phyloP scores from a whole-genome alignment of 2,329 filamentous ascomycete species.

The Hypomyces perniciosus region DNA sequence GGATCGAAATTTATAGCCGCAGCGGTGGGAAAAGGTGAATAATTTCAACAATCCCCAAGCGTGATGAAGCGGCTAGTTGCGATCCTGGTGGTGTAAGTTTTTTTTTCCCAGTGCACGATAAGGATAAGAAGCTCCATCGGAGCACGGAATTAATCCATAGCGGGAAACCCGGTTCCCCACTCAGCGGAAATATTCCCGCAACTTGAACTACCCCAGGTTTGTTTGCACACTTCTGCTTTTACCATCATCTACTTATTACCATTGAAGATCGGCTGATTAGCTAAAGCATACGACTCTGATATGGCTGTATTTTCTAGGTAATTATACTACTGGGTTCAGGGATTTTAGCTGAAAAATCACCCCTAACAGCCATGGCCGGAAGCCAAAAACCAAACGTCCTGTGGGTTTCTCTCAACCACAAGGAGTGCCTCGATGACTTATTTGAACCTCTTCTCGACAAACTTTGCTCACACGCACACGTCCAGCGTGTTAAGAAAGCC shows the following conservation, averaged over 20 bases:
- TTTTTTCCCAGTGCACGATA: constrained; percentile 11
- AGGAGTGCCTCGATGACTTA: background rate
- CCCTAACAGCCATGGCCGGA: no score
- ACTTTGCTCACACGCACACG: background rate
- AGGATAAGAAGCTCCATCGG: constrained; percentile 7
- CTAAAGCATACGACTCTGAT: no score
- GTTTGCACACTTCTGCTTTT: no score
- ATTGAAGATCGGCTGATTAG: no score
- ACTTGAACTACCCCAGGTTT: background rate
- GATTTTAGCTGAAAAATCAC: no score
- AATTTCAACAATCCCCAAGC: background rate
- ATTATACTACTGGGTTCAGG: no score
- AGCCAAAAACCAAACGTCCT: no score
- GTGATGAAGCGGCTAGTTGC: background rate
- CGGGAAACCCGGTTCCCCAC: background rate
- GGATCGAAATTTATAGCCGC: background rate
- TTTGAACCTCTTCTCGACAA: background rate
- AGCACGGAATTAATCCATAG: background rate
- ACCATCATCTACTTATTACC: no score
- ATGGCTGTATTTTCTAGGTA: no score
- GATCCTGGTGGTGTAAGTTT: constrained; percentile 9
- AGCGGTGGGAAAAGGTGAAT: background rate
- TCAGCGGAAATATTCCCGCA: constrained; percentile 9
- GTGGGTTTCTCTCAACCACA: background rate
- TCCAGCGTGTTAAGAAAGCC: background rate